Evolutionary conservation across 1,284 basidiomycete genomes (phyloP), one percentile per base, ranked within the genome.

Genomic region (Marasmius oreades): DNA sequence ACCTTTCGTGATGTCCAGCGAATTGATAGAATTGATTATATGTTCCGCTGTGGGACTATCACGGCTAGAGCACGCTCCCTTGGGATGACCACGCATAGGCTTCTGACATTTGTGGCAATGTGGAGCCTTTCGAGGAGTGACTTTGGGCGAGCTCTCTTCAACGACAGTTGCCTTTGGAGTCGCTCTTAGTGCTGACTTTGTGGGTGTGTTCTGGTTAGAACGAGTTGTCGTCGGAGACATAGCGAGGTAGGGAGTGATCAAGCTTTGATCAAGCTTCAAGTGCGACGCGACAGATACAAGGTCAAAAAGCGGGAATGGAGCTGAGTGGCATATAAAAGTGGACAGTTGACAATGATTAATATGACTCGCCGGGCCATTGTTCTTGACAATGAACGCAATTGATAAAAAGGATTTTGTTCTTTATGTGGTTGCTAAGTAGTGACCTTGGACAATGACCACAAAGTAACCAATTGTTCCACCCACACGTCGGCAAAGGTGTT

Each of bases 71-170:
- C 83, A 85, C 3, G 82, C 82, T 0, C 78, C 78, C 34, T 81
- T 77, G 12, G 82, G 82, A 61, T 85, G 84, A 0, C 82, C 82
- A 36, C 70, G 73, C 54, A 75, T 73, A 0, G 80, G 80, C 18
- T 75, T 76, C 55, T 75, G 72, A 66, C 84, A 85, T 60, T 77
- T 77, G 42, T 70, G 75, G 66, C 84, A 85, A 52, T 70, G 74
- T 44, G 76, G 81, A 2, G 64, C 62, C 53, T 80, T 80, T 26
- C 80, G 72, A n/a, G 74, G 70, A 10, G 68, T 68, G 11, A 58
- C 65, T 12, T 70, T 56, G 10, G 64, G 64, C 18, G 63, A 64
- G 10, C 22, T n/a, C 14, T 44, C 26, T 3, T n/a, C 36, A 43
- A 14, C 39, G 11, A 12, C 11, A 5, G 22, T 22, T 10, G 11